Evolutionary conservation across 2,329 filamentous ascomycete species (phyloP).

Genomic region (Aspergillus pseudoterreus): DNA sequence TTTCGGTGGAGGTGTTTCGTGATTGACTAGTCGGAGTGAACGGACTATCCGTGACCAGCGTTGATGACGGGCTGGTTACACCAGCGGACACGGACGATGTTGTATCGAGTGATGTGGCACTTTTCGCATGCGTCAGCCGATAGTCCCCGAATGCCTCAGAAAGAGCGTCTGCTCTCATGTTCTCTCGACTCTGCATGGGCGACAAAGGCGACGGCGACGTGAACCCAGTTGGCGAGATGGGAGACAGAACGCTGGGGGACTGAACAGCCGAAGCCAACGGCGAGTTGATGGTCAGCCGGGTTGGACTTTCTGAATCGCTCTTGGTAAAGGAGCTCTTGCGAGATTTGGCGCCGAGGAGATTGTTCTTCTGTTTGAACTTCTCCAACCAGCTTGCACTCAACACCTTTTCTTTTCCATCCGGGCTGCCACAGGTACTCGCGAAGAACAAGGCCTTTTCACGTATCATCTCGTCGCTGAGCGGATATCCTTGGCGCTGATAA

Average conservation of each 20-base stretch:
- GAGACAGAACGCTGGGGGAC: slow-evolving; percentile 66
- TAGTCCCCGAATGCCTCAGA: slow-evolving; percentile 60
- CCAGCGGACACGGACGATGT: slow-evolving; percentile 66
- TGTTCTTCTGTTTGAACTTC: slow-evolving; percentile 92
- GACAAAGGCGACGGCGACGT: slow-evolving; percentile 68
- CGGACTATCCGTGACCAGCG: slow-evolving; percentile 74
- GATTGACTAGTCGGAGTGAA: slow-evolving; percentile 58
- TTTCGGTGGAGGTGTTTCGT: slow-evolving; percentile 44
- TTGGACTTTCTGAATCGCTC: slow-evolving; percentile 67
- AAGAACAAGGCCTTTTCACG: slow-evolving; percentile 81
- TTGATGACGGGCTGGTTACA: slow-evolving; percentile 69
- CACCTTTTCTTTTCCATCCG: slow-evolving; percentile 67
- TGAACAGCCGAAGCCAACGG: slow-evolving; percentile 56
- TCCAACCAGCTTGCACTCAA: slow-evolving; percentile 80
- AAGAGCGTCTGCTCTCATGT: slow-evolving; percentile 59
- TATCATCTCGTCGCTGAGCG: slow-evolving; percentile 75
- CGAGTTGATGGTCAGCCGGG: slow-evolving; percentile 54
- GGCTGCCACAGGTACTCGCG: slow-evolving; percentile 66
- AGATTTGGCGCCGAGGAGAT: slow-evolving; percentile 52
- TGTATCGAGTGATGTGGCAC: slow-evolving; percentile 64
- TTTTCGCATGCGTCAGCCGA: slow-evolving; percentile 64
- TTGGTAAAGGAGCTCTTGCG: slow-evolving; percentile 51
- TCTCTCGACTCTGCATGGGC: slow-evolving; percentile 66
- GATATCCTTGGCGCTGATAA: slow-evolving; percentile 69
- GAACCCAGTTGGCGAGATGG: slow-evolving; percentile 65